These are phyloP conservation scores for Diatrype stigma DNA, from an alignment of 2,329 filamentous ascomycete genomes.

Conservation along the genomic window DNA sequence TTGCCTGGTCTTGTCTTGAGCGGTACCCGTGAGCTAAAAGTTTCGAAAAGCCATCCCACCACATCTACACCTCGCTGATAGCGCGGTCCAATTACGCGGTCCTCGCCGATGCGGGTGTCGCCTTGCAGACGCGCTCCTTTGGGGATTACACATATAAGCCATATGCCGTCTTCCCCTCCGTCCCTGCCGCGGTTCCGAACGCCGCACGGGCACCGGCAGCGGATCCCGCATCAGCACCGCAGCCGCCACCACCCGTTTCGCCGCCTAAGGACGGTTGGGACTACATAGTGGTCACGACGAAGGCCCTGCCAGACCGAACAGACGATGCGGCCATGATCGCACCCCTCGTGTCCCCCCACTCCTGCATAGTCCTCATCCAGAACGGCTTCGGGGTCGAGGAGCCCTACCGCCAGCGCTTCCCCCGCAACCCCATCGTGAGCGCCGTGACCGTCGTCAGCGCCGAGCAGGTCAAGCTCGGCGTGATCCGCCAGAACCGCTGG, in stretches of 20 bases:
- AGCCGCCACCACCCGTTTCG: constrained; percentile 3
- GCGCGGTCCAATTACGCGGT: constrained; percentile 70
- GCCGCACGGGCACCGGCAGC: constrained; percentile 6
- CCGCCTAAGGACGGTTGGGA: constrained; percentile 44
- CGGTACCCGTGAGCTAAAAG: neutral
- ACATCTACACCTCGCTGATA: constrained; percentile 62
- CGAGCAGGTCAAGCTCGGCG: constrained; percentile 59
- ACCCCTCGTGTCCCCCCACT: constrained; percentile 50
- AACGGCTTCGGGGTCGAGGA: constrained; percentile 69
- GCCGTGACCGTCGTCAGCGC: constrained; percentile 67
- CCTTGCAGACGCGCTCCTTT: constrained; percentile 61
- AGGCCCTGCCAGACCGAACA: constrained; percentile 61
- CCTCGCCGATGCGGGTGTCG: constrained; percentile 58
- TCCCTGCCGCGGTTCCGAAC: constrained; percentile 46
- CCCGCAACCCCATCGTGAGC: constrained; percentile 55
- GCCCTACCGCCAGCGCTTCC: constrained; percentile 61
- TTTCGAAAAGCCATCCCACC: constrained; percentile 37
- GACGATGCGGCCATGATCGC: constrained; percentile 59
- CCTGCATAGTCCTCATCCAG: constrained; percentile 64
- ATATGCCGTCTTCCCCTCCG: constrained; percentile 57
- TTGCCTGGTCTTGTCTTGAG: too few species aligned
- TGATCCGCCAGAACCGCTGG: constrained; percentile 68
- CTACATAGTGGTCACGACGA: constrained; percentile 67
- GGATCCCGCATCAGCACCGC: constrained; percentile 4
- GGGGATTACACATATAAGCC: constrained; percentile 63